These are phyloP conservation scores for apple (Malus domestica) DNA, from an alignment of 306 rosid genomes.

Conservation along the genomic window ASM211411v1 NC_041799.1:30017501-30018000, in stretches of 20 bases:
- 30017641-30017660: slow-evolving; percentile 97
- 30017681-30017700: slow-evolving; percentile 95
- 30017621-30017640: slow-evolving; percentile 76
- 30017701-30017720: slow-evolving; percentile 64
- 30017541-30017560: slow-evolving; percentile 77
- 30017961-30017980: no score
- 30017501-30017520: slow-evolving; percentile 78
- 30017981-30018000: neutral
- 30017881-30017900: no score
- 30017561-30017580: slow-evolving; percentile 86
- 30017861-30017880: no score
- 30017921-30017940: no score
- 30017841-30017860: no score
- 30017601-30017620: slow-evolving; percentile 74
- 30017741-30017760: neutral
- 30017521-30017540: slow-evolving; percentile 73
- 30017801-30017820: neutral
- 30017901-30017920: no score
- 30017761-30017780: no score
- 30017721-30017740: slow-evolving; percentile 50
- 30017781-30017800: neutral
- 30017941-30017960: neutral
- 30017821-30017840: no score
- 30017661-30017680: slow-evolving; percentile 96
- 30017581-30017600: slow-evolving; percentile 87